Percentiles rank a stretch among this genome's conserved stretches.
These are phyloP conservation scores for Boletus subparvulus DNA, from an alignment of 768 basidiomycete genomes.

Conservation along the genomic window DNA sequence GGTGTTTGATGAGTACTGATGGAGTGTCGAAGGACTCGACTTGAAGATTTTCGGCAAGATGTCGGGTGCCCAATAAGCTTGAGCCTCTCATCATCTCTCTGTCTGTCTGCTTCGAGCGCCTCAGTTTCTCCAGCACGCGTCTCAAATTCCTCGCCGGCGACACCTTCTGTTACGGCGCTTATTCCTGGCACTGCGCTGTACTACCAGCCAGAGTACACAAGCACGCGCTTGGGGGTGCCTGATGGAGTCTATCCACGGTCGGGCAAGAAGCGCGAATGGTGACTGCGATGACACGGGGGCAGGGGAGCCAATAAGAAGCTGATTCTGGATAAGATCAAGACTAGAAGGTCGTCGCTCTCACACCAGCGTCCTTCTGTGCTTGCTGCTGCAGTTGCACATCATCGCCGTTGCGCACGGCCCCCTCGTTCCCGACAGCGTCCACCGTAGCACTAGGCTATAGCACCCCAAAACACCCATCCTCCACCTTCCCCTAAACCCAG, in stretches of 20 bases:
- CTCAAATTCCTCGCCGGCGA: constrained; percentile 40
- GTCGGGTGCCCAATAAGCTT: constrained; percentile 76
- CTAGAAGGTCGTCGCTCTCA: constrained; percentile 62
- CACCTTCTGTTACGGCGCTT: constrained; percentile 46
- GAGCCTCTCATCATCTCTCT: no score
- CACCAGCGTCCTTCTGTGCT: constrained; percentile 46
- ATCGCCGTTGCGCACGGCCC: no score
- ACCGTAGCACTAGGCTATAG: constrained; percentile 11
- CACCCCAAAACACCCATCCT: constrained; percentile 19
- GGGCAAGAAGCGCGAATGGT: constrained; percentile 70
- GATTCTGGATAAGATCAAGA: constrained; percentile 79
- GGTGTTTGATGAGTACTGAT: background rate
- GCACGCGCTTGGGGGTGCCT: constrained; percentile 78
- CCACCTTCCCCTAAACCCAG: constrained; percentile 23
- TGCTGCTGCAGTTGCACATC: constrained; percentile 8
- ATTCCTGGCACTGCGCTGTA: constrained; percentile 53
- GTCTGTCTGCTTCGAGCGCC: no score
- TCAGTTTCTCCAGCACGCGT: no score
- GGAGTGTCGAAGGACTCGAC: constrained; percentile 46
- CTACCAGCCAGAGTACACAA: constrained; percentile 90
- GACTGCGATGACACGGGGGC: constrained; percentile 30
- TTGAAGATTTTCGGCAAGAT: constrained; percentile 78
- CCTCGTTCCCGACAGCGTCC: no score
- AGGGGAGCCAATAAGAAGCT: constrained; percentile 42
- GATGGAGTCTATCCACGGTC: constrained; percentile 69